Percentiles rank a stretch among this genome's conserved stretches.
Evolutionary conservation across 1,284 basidiomycete genomes (phyloP).

Genomic region (Mycosarcoma maydis): DNA sequence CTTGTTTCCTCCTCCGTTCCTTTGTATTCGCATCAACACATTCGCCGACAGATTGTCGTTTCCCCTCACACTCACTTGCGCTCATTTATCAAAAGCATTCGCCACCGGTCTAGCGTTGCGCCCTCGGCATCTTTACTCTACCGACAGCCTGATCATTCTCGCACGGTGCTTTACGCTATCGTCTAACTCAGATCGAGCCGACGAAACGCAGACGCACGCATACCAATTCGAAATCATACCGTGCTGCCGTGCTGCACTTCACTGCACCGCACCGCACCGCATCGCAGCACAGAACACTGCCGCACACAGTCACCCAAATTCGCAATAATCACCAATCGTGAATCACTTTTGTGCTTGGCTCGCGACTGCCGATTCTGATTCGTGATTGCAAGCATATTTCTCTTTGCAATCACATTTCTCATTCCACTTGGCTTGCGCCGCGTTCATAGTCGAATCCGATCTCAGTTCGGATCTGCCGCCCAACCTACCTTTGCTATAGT

Average conservation of each 20-base stretch:
- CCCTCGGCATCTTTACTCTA: not conserved
- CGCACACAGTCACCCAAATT: constrained; percentile 10
- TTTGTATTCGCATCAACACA: not conserved
- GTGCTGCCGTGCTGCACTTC: constrained; percentile 21
- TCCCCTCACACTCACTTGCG: constrained; percentile 1
- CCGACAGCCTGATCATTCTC: not conserved
- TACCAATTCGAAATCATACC: constrained; percentile 2
- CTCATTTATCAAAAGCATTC: too few species aligned
- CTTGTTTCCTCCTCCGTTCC: not conserved
- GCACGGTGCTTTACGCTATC: not conserved
- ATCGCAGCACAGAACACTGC: constrained; percentile 13
- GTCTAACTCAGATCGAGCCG: not conserved
- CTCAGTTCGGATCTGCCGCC: constrained; percentile 6
- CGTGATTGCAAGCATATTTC: constrained; percentile 1
- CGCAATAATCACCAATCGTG: constrained; percentile 12
- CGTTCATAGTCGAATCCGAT: constrained; percentile 3
- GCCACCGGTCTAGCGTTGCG: too few species aligned
- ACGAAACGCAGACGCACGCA: constrained; percentile 8
- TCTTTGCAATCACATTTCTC: constrained; percentile 14
- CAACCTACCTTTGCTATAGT: constrained; percentile 13
- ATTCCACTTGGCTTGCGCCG: not conserved
- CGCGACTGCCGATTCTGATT: constrained; percentile 4
- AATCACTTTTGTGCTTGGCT: too few species aligned
- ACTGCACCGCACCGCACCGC: constrained; percentile 24
- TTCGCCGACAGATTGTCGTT: not conserved